A percentile compares a stretch with the other conserved stretches of the same genome.
These are phyloP conservation scores for Hygrophila difformis DNA, from an alignment of 257 asterid genomes.

Conservation along the genomic window DNA sequence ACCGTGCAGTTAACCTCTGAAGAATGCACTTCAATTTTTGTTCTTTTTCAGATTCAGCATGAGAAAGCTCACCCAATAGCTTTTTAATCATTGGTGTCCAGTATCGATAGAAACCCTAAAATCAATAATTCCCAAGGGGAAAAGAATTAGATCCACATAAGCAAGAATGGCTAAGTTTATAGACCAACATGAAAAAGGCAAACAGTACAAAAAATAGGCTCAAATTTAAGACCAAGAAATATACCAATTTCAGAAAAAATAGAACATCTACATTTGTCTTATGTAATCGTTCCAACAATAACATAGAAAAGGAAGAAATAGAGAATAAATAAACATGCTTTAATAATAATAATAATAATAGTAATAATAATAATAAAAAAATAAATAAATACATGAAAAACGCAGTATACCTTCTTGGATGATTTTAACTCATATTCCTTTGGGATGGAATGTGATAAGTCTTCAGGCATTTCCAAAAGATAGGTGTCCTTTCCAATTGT, in stretches of 20 bases:
- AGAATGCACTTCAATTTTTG: conserved; percentile 75
- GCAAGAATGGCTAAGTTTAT: conserved; percentile 3
- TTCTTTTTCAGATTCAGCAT: conserved; percentile 84
- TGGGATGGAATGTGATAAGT: conserved; percentile 55
- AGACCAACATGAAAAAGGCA: no score
- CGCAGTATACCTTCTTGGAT: conserved; percentile 65
- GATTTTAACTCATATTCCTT: conserved; percentile 78
- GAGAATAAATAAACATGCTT: conserved; percentile 7
- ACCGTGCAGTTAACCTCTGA: conserved; percentile 66
- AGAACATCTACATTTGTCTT: neutral
- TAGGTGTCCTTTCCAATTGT: conserved; percentile 79
- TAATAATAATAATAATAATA: no score
- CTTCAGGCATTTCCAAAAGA: conserved; percentile 92
- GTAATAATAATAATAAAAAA: no score
- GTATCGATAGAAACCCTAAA: conserved; percentile 82
- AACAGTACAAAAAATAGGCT: neutral
- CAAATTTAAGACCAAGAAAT: conserved; percentile 7
- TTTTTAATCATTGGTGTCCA: conserved; percentile 73
- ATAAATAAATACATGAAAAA: no score
- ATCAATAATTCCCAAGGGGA: conserved; percentile 12
- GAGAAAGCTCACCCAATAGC: conserved; percentile 61
- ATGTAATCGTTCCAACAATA: neutral
- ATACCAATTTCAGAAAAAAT: neutral
- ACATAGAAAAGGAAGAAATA: conserved; percentile 3
- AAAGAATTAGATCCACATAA: conserved; percentile 8